Conservation (phyloP, 116 monocot species). For the Papilionanthe hybrid region DNA sequence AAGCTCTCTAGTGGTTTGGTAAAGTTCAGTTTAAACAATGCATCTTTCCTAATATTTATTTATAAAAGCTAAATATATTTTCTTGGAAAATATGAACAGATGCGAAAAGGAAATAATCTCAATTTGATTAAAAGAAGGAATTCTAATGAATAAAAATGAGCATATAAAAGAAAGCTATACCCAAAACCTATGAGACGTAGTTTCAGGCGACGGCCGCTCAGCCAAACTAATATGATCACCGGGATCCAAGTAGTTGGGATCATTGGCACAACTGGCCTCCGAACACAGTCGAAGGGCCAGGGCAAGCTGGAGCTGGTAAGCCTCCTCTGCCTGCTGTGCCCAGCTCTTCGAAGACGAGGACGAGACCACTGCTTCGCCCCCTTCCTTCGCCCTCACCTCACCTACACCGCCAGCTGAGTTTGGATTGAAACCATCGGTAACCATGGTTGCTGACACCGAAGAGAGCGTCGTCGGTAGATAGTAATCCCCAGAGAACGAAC, state of each 20-base stretch:
- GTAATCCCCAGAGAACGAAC: slow-evolving; percentile 70
- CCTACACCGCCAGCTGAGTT: background rate
- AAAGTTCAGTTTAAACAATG: background rate
- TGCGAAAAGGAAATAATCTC: slow-evolving; percentile 3
- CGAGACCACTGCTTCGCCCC: slow-evolving; percentile 6
- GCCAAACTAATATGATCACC: slow-evolving; percentile 16
- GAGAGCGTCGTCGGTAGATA: slow-evolving; percentile 34
- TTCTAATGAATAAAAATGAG: background rate
- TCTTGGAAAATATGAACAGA: background rate
- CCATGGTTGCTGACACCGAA: slow-evolving; percentile 14
- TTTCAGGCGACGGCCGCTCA: slow-evolving; percentile 24
- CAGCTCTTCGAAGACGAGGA: slow-evolving; percentile 62
- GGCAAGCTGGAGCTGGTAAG: slow-evolving; percentile 93
- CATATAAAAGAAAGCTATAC: slow-evolving; percentile 22
- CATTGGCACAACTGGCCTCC: slow-evolving; percentile 58
- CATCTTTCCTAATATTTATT: background rate
- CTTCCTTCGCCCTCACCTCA: background rate
- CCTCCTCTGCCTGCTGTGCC: slow-evolving; percentile 99
- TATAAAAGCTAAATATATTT: background rate
- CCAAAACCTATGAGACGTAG: slow-evolving; percentile 87
- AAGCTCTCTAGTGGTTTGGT: background rate
- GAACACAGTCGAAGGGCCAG: slow-evolving; percentile 79
- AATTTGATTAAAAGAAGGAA: background rate
- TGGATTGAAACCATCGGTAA: slow-evolving; percentile 7
- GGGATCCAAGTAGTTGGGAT: slow-evolving; percentile 65